Percentiles rank a stretch among this genome's conserved stretches.
Conservation (phyloP, 73 alveolate species). For the Loxodes magnus region DNA sequence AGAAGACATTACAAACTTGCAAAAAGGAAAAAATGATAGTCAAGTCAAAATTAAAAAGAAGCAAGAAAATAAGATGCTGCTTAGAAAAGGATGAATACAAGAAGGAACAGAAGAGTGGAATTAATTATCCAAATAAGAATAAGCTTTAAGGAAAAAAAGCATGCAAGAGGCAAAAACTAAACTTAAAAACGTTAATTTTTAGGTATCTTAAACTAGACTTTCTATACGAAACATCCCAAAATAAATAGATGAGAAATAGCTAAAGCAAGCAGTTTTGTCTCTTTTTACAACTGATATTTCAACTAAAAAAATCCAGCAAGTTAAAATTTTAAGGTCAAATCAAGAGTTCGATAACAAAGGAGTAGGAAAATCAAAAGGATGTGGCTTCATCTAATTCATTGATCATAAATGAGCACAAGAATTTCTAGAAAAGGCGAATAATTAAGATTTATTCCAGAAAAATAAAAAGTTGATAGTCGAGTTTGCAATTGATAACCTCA, state of each 20-base stretch:
- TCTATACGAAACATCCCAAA: background rate
- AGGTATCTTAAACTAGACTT: slow-evolving; percentile 10
- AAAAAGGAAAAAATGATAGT: background rate
- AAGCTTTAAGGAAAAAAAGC: too few species aligned
- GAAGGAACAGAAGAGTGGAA: too few species aligned
- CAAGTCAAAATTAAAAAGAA: background rate
- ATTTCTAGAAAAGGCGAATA: background rate
- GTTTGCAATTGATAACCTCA: slow-evolving; percentile 9
- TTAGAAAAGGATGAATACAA: too few species aligned
- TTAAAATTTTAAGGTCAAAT: background rate
- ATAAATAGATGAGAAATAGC: background rate
- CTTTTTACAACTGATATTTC: background rate
- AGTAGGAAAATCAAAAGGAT: slow-evolving; percentile 1
- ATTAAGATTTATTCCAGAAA: background rate
- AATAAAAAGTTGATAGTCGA: slow-evolving; percentile 1
- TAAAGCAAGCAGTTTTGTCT: background rate
- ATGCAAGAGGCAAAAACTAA: too few species aligned
- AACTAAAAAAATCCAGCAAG: slow-evolving; percentile 5
- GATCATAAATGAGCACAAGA: slow-evolving; percentile 7
- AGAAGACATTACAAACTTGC: slow-evolving; percentile 5
- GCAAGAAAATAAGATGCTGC: too few species aligned
- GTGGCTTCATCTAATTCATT: slow-evolving; percentile 2
- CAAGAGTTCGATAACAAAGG: background rate
- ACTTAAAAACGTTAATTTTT: slow-evolving; percentile 2
- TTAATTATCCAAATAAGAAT: too few species aligned